Percentiles rank a stretch among this genome's conserved stretches.
These are phyloP conservation scores for Tricholoma hemisulphureum DNA, from an alignment of 768 basidiomycete genomes.

Conservation along the genomic window DNA sequence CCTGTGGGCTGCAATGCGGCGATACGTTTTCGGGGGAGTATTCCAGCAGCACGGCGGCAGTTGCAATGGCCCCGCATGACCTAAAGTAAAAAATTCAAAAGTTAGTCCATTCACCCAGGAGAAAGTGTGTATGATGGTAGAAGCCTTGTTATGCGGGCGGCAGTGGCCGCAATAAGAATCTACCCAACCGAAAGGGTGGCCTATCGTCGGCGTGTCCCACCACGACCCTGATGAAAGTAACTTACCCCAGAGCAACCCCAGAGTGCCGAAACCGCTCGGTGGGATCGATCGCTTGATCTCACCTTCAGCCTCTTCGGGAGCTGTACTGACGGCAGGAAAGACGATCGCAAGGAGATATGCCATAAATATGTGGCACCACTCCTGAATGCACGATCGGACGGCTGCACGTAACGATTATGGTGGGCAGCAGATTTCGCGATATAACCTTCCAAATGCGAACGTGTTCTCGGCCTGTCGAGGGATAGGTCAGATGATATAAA, in stretches of 20 bases:
- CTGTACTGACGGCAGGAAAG: neutral
- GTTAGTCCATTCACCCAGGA: neutral
- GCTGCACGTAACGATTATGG: neutral
- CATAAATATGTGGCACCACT: neutral
- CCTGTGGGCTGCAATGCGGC: neutral
- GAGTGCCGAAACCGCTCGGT: neutral
- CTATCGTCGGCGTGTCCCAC: neutral
- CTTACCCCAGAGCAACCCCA: neutral
- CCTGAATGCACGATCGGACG: neutral
- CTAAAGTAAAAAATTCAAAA: neutral
- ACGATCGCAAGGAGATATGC: neutral
- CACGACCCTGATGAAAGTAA: neutral
- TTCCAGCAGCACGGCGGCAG: neutral
- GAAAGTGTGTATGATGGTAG: neutral
- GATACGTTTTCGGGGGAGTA: neutral
- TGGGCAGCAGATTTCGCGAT: neutral
- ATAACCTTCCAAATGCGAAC: neutral
- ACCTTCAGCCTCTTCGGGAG: neutral
- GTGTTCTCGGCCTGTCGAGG: neutral
- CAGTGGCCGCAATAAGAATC: neutral
- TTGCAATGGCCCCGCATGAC: neutral
- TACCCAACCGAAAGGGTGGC: neutral
- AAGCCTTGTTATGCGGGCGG: neutral
- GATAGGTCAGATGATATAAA: neutral
- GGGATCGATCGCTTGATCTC: neutral